Percentiles rank a stretch among this genome's conserved stretches.
These are phyloP conservation scores for Elongisporangium undulatum DNA, from an alignment of 352 stramenopile genomes.

Conservation along the genomic window DNA sequence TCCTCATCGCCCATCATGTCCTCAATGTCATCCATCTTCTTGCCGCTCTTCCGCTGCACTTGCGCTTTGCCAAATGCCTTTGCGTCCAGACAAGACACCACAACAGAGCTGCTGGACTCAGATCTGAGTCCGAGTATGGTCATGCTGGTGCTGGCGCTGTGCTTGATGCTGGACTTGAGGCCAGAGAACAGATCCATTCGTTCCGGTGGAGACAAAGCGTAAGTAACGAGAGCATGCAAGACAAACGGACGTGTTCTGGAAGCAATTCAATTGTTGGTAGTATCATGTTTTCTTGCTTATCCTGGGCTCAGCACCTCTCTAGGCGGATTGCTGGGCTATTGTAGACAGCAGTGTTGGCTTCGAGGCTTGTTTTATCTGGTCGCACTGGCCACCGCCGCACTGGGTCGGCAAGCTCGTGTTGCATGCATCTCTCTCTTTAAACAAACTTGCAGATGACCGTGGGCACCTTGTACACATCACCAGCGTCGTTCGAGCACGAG, in stretches of 20 bases:
- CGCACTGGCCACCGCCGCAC: not conserved
- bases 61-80: constrained; percentile 3
- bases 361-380: constrained; percentile 5
- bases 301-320: too few species aligned
- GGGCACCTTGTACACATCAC: constrained; percentile 76
- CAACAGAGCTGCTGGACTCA: not conserved
- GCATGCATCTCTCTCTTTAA: constrained; percentile 16
- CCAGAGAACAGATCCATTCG: not conserved
- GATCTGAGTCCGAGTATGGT: not conserved
- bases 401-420: not conserved
- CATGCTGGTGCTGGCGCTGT: too few species aligned
- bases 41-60: not conserved
- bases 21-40: constrained; percentile 70
- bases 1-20: constrained; percentile 78
- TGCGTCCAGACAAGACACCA: constrained; percentile 7
- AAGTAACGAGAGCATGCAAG: not conserved
- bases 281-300: not conserved
- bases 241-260: not conserved
- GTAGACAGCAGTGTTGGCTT: too few species aligned
- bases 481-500: constrained; percentile 82
- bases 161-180: not conserved
- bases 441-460: constrained; percentile 86
- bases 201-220: too few species aligned
- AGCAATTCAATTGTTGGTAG: not conserved
- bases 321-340: too few species aligned